A percentile compares a stretch with the other conserved stretches of the same genome.
phyloP scores from a whole-genome alignment of 257 asterid genomes.

The Salvia hispanica region DNA sequence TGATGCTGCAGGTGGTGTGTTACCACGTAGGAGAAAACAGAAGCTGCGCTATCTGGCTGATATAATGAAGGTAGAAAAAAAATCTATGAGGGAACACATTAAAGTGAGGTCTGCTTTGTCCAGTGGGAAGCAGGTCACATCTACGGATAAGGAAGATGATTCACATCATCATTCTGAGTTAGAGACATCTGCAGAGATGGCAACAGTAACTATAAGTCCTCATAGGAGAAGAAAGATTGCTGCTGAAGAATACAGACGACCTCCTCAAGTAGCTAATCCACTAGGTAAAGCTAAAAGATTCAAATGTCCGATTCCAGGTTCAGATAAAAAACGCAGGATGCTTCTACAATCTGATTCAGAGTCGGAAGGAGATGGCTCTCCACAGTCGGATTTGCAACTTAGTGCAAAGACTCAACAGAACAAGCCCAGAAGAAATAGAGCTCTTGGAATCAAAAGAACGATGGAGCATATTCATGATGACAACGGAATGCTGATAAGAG shows the following conservation, averaged over 20 bases:
- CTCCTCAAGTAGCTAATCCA: conserved; percentile 23
- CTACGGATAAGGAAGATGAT: conserved; percentile 39
- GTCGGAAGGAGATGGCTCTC: conserved; percentile 36
- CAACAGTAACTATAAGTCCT: conserved; percentile 36
- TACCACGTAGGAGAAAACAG: conserved; percentile 43
- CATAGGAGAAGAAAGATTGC: conserved; percentile 47
- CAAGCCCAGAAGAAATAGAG: conserved; percentile 25
- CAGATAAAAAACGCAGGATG: conserved; percentile 31
- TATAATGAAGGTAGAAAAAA: conserved; percentile 50
- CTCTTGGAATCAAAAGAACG: conserved; percentile 26
- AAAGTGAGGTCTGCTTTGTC: conserved; percentile 29
- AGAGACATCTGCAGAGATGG: conserved; percentile 19
- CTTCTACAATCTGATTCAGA: conserved; percentile 41
- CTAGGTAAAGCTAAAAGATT: conserved; percentile 28
- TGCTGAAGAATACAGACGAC: conserved; percentile 40
- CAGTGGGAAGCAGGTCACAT: conserved; percentile 27
- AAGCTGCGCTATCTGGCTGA: conserved; percentile 70
- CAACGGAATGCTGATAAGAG: conserved; percentile 28
- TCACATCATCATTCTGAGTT: conserved; percentile 29
- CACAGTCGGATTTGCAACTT: conserved; percentile 20
- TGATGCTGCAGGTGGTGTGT: conserved; percentile 38
- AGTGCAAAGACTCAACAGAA: conserved; percentile 30
- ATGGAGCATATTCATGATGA: conserved; percentile 30
- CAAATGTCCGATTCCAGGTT: conserved; percentile 35
- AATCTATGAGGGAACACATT: conserved; percentile 24